phyloP scores from a whole-genome alignment of 352 stramenopile species.

The Globisporangium takayamanum region DNA sequence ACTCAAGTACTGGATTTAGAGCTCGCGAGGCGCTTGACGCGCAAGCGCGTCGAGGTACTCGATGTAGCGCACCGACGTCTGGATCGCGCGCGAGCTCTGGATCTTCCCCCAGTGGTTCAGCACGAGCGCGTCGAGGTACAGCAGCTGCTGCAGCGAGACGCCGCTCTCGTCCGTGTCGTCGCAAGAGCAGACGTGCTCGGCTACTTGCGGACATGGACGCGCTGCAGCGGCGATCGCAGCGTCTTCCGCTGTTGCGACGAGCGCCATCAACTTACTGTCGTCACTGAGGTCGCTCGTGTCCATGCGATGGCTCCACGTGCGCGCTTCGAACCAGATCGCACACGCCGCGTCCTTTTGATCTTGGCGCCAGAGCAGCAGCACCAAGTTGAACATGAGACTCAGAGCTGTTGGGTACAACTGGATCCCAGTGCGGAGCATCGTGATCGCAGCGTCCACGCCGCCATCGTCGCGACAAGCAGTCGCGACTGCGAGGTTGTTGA shows the following conservation, averaged over 20 bases:
- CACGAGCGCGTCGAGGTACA: constrained; percentile 54
- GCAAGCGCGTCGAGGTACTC: constrained; percentile 36
- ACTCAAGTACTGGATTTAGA: not conserved
- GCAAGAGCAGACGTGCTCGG: constrained; percentile 33
- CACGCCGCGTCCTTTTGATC: constrained; percentile 38
- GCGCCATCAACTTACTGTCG: constrained; percentile 14
- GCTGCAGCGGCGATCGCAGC: constrained; percentile 17
- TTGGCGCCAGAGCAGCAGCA: constrained; percentile 65
- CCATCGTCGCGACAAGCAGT: constrained; percentile 26
- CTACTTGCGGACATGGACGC: constrained; percentile 14
- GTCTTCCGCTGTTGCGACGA: constrained; percentile 17
- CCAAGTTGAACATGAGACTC: constrained; percentile 62
- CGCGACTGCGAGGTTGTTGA: constrained; percentile 73
- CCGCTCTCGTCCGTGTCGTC: constrained; percentile 13
- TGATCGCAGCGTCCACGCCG: constrained; percentile 31
- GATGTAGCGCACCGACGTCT: constrained; percentile 36
- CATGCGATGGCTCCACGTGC: constrained; percentile 40
- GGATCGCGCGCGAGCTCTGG: constrained; percentile 20
- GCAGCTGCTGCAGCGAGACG: constrained; percentile 42
- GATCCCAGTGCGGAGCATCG: constrained; percentile 35
- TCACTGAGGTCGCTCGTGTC: constrained; percentile 19
- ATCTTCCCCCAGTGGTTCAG: constrained; percentile 45
- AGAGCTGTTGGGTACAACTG: constrained; percentile 34
- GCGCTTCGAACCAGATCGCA: constrained; percentile 61
- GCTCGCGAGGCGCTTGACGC: not conserved